A percentile compares a stretch with the other conserved stretches of the same genome.
Conservation (phyloP, 2,329 filamentous ascomycete genomes). For the Ascochyta pisi region DNA sequence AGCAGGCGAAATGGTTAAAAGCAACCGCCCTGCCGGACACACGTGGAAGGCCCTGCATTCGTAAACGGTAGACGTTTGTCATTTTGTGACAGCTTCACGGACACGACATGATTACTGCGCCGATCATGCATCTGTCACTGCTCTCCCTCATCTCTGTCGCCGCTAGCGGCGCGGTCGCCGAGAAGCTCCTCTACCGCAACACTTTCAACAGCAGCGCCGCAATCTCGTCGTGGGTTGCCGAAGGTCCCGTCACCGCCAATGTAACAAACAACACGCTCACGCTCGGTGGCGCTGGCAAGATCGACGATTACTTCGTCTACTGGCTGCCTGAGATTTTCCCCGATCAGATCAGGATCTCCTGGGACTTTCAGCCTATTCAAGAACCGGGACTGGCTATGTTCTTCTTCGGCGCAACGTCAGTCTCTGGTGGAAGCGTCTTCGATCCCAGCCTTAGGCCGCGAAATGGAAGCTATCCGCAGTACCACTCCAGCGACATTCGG, state of each 20-base stretch:
- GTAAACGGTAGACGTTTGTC: neutral
- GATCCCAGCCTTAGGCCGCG: slow-evolving; percentile 32
- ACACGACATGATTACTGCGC: neutral
- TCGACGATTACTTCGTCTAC: slow-evolving; percentile 42
- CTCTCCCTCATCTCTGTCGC: slow-evolving; percentile 3
- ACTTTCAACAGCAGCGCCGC: slow-evolving; percentile 31
- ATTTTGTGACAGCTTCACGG: neutral
- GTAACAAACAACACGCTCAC: slow-evolving; percentile 37
- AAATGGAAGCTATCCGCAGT: slow-evolving; percentile 38
- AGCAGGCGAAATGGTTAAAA: neutral
- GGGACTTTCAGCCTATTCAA: slow-evolving; percentile 41
- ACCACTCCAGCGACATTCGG: slow-evolving; percentile 31
- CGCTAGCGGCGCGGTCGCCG: slow-evolving; percentile 29
- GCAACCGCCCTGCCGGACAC: neutral
- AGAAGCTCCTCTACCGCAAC: slow-evolving; percentile 46
- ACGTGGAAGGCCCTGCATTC: too few species aligned
- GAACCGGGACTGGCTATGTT: slow-evolving; percentile 47
- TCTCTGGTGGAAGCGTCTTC: slow-evolving; percentile 39
- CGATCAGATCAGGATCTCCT: slow-evolving; percentile 41
- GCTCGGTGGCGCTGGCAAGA: slow-evolving; percentile 33
- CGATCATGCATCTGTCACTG: slow-evolving; percentile 14
- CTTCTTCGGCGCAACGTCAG: slow-evolving; percentile 43
- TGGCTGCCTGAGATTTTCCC: slow-evolving; percentile 45
- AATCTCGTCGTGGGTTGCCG: slow-evolving; percentile 44
- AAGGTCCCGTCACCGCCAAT: slow-evolving; percentile 36